phyloP scores from a whole-genome alignment of 176 grass and related monocot genomes.

The Oryza officinalis region DNA sequence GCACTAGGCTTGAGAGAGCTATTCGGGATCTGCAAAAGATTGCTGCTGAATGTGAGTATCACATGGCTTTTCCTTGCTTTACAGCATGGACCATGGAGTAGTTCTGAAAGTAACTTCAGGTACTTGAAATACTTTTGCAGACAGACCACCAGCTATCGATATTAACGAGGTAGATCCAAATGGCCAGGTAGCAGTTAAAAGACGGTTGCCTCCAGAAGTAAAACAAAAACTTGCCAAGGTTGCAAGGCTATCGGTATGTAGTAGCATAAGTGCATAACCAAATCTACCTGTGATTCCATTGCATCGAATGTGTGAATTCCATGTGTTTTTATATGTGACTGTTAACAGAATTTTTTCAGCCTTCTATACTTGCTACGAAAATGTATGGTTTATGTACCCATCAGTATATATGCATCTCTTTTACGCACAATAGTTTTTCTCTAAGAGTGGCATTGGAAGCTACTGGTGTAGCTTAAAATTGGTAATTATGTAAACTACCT shows the following conservation, averaged over 20 bases:
- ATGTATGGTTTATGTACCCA: not conserved
- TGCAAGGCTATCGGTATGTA: slow-evolving; percentile 96
- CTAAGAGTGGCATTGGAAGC: not conserved
- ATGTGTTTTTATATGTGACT: slow-evolving; percentile 3
- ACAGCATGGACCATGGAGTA: slow-evolving; percentile 19
- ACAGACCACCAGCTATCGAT: slow-evolving; percentile 67
- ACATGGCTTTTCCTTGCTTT: slow-evolving; percentile 24
- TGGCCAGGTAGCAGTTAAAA: slow-evolving; percentile 72
- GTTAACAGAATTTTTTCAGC: not conserved
- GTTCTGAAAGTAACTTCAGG: slow-evolving; percentile 33
- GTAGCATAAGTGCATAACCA: slow-evolving; percentile 10
- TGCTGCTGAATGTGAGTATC: slow-evolving; percentile 80
- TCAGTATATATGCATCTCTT: not conserved
- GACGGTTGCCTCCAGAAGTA: slow-evolving; percentile 87
- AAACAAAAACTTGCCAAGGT: slow-evolving; percentile 97
- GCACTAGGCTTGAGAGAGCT: slow-evolving; percentile 91
- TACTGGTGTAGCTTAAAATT: not conserved
- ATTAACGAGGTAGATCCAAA: slow-evolving; percentile 76
- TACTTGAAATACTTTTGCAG: slow-evolving; percentile 66
- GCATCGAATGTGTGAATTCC: not conserved
- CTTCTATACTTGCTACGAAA: not conserved
- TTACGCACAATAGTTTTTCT: not conserved
- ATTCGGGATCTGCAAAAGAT: slow-evolving; percentile 91
- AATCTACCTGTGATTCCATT: slow-evolving; percentile 30
- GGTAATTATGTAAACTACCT: not conserved